These are phyloP conservation scores for Eragrostis nindensis DNA, from an alignment of 176 grass and related monocot species.

Conservation along the genomic window DNA sequence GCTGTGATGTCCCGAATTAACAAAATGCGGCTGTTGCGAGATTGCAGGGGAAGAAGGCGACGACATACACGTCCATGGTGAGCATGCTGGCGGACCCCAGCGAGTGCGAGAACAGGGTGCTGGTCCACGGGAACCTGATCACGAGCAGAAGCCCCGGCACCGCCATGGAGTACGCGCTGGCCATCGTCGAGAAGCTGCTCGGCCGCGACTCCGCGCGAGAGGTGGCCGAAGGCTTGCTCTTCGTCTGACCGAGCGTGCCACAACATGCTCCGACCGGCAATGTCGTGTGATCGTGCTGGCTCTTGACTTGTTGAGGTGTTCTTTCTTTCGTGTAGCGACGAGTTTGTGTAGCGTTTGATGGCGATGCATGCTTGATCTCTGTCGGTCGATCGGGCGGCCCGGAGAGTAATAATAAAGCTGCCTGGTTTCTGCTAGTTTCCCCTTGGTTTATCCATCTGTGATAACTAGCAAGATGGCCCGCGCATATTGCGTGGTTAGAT, in stretches of 20 bases:
- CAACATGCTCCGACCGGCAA: too few species aligned
- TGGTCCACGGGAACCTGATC: slow-evolving; percentile 67
- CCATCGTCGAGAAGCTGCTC: slow-evolving; percentile 60
- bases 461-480: too few species aligned
- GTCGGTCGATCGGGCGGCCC: too few species aligned
- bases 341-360: too few species aligned
- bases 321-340: too few species aligned
- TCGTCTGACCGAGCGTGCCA: slow-evolving; percentile 31
- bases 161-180: slow-evolving; percentile 59
- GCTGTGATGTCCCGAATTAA: not conserved
- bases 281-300: too few species aligned
- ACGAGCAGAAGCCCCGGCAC: slow-evolving; percentile 65
- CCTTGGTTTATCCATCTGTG: too few species aligned
- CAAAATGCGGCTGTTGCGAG: not conserved
- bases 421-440: too few species aligned
- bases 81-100: slow-evolving; percentile 39
- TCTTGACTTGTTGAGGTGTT: too few species aligned
- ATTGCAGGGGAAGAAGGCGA: slow-evolving; percentile 58
- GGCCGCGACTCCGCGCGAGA: slow-evolving; percentile 42
- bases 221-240: slow-evolving; percentile 53
- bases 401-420: too few species aligned
- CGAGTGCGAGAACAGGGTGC: slow-evolving; percentile 53
- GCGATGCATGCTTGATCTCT: too few species aligned
- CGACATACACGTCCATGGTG: slow-evolving; percentile 44
- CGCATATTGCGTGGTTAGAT: too few species aligned